A percentile compares a stretch with the other conserved stretches of the same genome.
Evolutionary conservation across 2,329 filamentous ascomycete genomes (phyloP).

Genomic region (Lachnellula occidentalis): DNA sequence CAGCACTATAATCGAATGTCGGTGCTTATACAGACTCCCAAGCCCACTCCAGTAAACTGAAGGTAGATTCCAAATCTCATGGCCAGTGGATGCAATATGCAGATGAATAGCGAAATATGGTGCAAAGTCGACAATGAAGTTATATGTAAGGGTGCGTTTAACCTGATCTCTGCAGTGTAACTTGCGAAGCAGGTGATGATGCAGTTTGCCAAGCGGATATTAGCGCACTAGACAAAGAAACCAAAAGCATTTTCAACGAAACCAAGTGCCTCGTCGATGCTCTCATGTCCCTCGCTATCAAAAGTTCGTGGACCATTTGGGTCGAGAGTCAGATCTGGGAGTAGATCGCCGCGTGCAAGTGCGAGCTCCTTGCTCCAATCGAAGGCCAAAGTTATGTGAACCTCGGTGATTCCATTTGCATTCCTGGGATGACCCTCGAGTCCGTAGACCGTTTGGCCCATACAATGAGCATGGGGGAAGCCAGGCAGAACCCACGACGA

Average conservation of each 20-base stretch:
- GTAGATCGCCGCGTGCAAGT: slow-evolving; percentile 8
- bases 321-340: background rate
- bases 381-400: slow-evolving; percentile 2
- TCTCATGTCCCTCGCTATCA: background rate
- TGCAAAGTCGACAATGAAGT: too few relatives aligned
- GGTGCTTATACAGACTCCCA: too few relatives aligned
- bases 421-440: background rate
- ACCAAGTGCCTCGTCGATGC: slow-evolving; percentile 6
- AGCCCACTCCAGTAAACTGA: too few relatives aligned
- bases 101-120: too few relatives aligned
- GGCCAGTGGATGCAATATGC: too few relatives aligned
- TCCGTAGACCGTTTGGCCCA: background rate
- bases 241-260: slow-evolving; percentile 6
- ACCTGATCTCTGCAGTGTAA: too few relatives aligned
- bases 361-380: slow-evolving; percentile 1
- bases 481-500: background rate
- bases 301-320: background rate
- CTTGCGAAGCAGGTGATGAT: too few relatives aligned
- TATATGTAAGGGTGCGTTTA: too few relatives aligned
- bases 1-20: too few relatives aligned
- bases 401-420: background rate
- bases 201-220: too few relatives aligned
- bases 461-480: background rate
- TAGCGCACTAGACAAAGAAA: too few relatives aligned
- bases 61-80: too few relatives aligned